A percentile compares a stretch with the other conserved stretches of the same genome.
Conservation (phyloP, 345 rosid species). For the Orychophragmus violaceus region DNA sequence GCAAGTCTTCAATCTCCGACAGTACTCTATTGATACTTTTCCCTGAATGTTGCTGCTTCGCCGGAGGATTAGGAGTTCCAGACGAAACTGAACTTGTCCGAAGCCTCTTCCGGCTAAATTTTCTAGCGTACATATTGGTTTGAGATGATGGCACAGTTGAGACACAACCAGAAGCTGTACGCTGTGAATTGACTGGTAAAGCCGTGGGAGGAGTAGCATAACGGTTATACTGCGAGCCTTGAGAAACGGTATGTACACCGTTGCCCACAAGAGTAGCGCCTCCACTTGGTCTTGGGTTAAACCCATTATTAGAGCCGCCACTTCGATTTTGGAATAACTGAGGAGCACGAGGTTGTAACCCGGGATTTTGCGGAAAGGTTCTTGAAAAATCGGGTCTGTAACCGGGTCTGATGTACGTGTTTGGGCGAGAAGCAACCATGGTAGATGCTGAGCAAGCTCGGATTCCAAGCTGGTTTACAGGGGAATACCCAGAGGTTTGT, state of each 20-base stretch:
- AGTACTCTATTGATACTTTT: background rate
- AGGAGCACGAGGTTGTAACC: constrained; percentile 15
- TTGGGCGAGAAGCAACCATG: constrained; percentile 2
- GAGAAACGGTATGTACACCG: background rate
- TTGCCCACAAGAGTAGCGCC: background rate
- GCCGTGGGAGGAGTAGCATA: background rate
- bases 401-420: constrained; percentile 17
- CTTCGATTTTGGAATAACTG: background rate
- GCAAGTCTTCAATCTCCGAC: constrained; percentile 26
- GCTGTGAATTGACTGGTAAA: background rate
- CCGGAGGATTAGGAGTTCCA: background rate
- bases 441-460: constrained; percentile 35
- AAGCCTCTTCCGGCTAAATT: background rate
- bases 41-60: background rate
- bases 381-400: constrained; percentile 14
- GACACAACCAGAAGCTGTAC: background rate
- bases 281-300: background rate
- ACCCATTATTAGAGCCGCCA: constrained; percentile 8
- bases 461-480: constrained; percentile 10
- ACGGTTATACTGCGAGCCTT: background rate
- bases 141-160: background rate
- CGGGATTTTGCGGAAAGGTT: constrained; percentile 7
- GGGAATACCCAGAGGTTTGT: background rate
- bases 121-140: background rate
- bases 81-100: background rate